Conservation (phyloP, 495 filamentous ascomycete species). For the Talaromyces wortmannii region DNA sequence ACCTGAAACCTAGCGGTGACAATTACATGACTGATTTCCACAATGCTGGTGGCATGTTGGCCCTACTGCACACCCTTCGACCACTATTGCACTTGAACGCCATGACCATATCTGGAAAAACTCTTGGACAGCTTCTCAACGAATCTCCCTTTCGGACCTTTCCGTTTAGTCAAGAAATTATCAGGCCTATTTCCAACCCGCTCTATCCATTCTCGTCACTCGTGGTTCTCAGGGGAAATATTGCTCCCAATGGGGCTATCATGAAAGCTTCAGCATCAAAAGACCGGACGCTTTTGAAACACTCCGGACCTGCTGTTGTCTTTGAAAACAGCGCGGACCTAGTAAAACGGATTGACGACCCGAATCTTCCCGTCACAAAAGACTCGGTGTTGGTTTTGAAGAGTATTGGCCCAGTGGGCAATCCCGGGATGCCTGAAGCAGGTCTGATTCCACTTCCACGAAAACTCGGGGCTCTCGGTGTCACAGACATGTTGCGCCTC, state of each 20-base stretch:
- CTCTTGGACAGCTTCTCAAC: conserved; percentile 49
- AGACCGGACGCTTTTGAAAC: conserved; percentile 37
- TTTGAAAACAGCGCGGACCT: conserved; percentile 52
- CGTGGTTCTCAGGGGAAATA: conserved; percentile 47
- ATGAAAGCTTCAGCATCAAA: conserved; percentile 60
- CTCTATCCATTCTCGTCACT: conserved; percentile 50
- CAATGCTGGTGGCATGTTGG: conserved; percentile 58
- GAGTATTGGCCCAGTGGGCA: conserved; percentile 56
- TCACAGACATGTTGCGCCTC: conserved; percentile 58
- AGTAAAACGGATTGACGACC: conserved; percentile 49
- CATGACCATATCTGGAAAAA: conserved; percentile 50
- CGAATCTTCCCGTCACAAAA: conserved; percentile 39
- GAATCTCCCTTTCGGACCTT: conserved; percentile 34
- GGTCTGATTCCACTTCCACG: conserved; percentile 59
- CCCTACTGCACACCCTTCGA: conserved; percentile 45
- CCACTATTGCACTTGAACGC: conserved; percentile 53
- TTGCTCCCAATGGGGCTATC: conserved; percentile 50
- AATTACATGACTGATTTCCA: conserved; percentile 73
- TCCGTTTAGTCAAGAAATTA: conserved; percentile 32
- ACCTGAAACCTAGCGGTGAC: conserved; percentile 60
- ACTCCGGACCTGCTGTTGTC: conserved; percentile 51
- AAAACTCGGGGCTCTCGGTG: conserved; percentile 50
- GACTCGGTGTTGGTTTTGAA: conserved; percentile 54
- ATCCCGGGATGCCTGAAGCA: conserved; percentile 60
- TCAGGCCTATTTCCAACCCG: conserved; percentile 44